These are phyloP conservation scores for Pichia sp. DNA, from an alignment of 1,139 yeast species.

Conservation along the genomic window DNA sequence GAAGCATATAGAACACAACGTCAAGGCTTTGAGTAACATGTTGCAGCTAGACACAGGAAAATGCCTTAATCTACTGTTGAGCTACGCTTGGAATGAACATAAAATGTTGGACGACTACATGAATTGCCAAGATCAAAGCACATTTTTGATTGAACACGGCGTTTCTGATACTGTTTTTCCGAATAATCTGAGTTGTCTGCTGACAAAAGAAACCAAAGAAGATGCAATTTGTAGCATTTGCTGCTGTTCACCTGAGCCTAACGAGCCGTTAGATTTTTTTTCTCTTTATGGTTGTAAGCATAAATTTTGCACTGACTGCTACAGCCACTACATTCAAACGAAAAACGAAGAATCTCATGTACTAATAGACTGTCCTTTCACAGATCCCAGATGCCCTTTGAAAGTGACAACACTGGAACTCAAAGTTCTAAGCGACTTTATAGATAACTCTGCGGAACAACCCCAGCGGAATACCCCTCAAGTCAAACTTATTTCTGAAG, in stretches of 20 bases:
- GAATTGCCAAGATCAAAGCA: conserved; percentile 40
- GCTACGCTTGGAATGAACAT: conserved; percentile 72
- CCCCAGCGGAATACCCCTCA: background rate
- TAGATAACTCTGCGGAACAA: conserved; percentile 9
- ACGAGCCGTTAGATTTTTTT: conserved; percentile 39
- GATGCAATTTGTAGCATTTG: conserved; percentile 62
- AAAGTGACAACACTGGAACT: conserved; percentile 27
- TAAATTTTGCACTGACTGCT: conserved; percentile 65
- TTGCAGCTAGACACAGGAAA: conserved; percentile 30
- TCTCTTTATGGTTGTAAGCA: conserved; percentile 61
- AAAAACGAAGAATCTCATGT: conserved; percentile 47
- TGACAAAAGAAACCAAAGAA: conserved; percentile 29
- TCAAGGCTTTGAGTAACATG: conserved; percentile 22
- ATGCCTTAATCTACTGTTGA: conserved; percentile 46
- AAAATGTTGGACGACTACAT: conserved; percentile 65
- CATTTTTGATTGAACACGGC: conserved; percentile 36
- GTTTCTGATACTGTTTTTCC: conserved; percentile 36
- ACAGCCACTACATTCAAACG: conserved; percentile 51
- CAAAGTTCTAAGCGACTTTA: conserved; percentile 26
- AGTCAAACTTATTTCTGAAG: conserved; percentile 15
- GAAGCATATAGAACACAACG: conserved; percentile 20
- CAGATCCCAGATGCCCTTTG: conserved; percentile 30
- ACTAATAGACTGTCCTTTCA: conserved; percentile 60
- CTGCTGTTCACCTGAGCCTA: conserved; percentile 48
- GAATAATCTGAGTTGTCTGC: conserved; percentile 9